These are phyloP conservation scores for Cucumis variabilis DNA, from an alignment of 331 rosid species.

Conservation along the genomic window DNA sequence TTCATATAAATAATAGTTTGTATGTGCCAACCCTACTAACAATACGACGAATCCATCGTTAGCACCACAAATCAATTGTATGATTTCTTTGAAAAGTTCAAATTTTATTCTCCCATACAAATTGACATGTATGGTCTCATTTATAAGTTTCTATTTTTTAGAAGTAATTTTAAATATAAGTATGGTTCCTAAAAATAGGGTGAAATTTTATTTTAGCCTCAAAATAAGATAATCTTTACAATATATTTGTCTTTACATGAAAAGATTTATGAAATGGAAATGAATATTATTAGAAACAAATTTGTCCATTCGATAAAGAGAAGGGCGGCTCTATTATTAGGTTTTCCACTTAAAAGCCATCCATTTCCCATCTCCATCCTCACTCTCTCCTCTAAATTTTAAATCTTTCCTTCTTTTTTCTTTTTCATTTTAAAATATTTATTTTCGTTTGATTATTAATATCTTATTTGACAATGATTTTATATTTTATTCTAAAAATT, in stretches of 20 bases:
- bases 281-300: too few species aligned
- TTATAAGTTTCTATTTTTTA: too few species aligned
- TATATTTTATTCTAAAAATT: too few species aligned
- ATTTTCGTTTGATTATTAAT: too few species aligned
- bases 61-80: background rate
- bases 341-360: background rate
- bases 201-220: background rate
- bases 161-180: too few species aligned
- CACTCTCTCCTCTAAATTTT: background rate
- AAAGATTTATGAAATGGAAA: too few species aligned
- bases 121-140: too few species aligned
- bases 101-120: too few species aligned
- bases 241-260: background rate
- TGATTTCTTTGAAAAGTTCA: background rate
- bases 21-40: background rate
- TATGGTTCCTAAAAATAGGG: too few species aligned
- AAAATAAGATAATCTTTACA: background rate
- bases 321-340: slow-evolving; percentile 15
- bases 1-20: too few species aligned
- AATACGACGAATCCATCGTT: background rate
- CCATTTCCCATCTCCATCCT: slow-evolving; percentile 28
- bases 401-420: background rate
- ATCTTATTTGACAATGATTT: too few species aligned
- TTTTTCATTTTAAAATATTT: too few species aligned
- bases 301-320: background rate